Conservation (phyloP, 306 rosid species). For the Acacia acuminata region DNA sequence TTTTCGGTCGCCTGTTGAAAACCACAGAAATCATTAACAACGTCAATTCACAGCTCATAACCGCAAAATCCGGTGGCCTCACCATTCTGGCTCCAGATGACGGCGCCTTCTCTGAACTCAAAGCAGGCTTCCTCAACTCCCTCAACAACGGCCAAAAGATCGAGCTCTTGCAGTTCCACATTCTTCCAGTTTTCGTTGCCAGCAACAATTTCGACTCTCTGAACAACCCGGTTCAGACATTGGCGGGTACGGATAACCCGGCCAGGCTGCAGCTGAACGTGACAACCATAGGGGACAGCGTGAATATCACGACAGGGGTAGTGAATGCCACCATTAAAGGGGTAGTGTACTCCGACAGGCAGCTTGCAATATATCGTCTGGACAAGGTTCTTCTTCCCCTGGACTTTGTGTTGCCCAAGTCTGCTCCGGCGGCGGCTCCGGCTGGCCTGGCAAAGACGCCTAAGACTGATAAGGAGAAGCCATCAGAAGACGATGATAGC, state of each 20-base stretch:
- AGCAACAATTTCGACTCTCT: slow-evolving; percentile 42
- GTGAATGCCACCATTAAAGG: slow-evolving; percentile 54
- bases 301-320: slow-evolving; percentile 58
- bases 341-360: slow-evolving; percentile 49
- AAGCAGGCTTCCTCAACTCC: slow-evolving; percentile 43
- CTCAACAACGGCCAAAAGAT: slow-evolving; percentile 33
- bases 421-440: slow-evolving; percentile 45
- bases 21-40: slow-evolving; percentile 39
- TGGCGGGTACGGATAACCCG: slow-evolving; percentile 36
- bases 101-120: slow-evolving; percentile 31
- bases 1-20: slow-evolving; percentile 29
- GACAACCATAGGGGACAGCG: slow-evolving; percentile 41
- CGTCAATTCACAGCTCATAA: slow-evolving; percentile 37
- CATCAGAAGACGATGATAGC: slow-evolving; percentile 10
- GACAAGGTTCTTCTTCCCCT: slow-evolving; percentile 62
- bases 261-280: slow-evolving; percentile 47
- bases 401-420: slow-evolving; percentile 40
- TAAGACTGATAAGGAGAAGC: slow-evolving; percentile 35
- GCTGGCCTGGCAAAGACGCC: slow-evolving; percentile 36
- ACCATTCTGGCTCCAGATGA: slow-evolving; percentile 40
- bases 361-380: slow-evolving; percentile 55
- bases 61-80: slow-evolving; percentile 24
- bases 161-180: slow-evolving; percentile 43
- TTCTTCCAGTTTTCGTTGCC: slow-evolving; percentile 33
- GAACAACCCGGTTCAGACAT: slow-evolving; percentile 40